Evolutionary conservation across 345 rosid species (phyloP).

Genomic region (Noccaea caerulescens): DNA sequence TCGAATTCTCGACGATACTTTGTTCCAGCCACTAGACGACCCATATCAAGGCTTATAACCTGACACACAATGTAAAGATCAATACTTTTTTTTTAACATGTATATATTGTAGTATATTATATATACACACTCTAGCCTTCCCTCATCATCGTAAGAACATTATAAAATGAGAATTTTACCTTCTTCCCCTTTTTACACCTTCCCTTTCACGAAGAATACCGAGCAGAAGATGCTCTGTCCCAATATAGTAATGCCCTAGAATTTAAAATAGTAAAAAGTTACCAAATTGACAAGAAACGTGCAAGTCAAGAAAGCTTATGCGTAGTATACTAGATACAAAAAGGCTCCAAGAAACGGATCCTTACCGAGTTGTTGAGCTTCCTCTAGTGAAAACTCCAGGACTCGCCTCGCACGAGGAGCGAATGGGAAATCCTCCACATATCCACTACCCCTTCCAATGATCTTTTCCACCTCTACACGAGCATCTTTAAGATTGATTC

Average conservation of each 20-base stretch:
- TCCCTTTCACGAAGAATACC: constrained; percentile 98
- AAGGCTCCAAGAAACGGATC: constrained; percentile 18
- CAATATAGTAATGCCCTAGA: constrained; percentile 93
- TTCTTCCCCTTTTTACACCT: constrained; percentile 99
- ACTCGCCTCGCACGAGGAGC: constrained; percentile 99
- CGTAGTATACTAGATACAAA: neutral
- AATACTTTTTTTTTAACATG: neutral
- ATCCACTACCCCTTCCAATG: constrained; percentile 95
- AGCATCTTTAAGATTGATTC: constrained; percentile 91
- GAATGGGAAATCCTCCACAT: constrained; percentile 95
- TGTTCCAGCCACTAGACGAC: constrained; percentile 98
- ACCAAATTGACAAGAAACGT: neutral
- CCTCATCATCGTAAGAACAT: neutral
- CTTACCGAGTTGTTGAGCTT: constrained; percentile 93
- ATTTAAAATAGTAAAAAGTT: neutral
- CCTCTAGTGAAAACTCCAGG: constrained; percentile 87
- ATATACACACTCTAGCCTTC: neutral
- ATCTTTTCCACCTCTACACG: constrained; percentile 96
- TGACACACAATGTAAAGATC: constrained; percentile 27
- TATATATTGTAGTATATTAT: neutral
- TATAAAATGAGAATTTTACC: constrained; percentile 45
- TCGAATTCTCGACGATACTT: constrained; percentile 98
- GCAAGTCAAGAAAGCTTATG: constrained; percentile 1
- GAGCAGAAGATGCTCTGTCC: constrained; percentile 97
- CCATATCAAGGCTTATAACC: constrained; percentile 99